A percentile compares a stretch with the other conserved stretches of the same genome.
These are phyloP conservation scores for Pyropia haitanensis DNA, from an alignment of 23 red algal species.

Conservation along the genomic window DNA sequence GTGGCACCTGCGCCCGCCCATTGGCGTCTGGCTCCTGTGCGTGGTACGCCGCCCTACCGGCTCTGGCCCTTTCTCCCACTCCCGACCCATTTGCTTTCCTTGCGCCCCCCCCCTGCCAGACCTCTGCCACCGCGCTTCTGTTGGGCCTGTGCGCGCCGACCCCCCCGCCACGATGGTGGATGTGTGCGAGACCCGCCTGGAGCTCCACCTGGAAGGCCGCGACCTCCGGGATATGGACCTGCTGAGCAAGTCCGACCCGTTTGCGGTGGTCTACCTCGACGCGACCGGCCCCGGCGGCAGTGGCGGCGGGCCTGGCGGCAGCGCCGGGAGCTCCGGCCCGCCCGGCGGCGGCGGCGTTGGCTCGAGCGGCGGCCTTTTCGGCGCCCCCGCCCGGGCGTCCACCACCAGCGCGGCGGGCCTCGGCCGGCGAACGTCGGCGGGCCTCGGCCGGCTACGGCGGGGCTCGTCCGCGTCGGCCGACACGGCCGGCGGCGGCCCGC, in stretches of 20 bases:
- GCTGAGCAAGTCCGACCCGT: conserved; percentile 53
- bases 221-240: conserved; percentile 52
- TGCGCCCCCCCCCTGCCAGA: too few species aligned
- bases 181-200: conserved; percentile 36
- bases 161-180: conserved; percentile 5
- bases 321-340: too few species aligned
- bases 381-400: background rate
- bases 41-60: too few species aligned
- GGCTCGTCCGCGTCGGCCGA: background rate
- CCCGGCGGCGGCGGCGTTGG: too few species aligned
- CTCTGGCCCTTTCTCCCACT: too few species aligned
- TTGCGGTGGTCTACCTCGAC: conserved; percentile 38
- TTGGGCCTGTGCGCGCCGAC: too few species aligned
- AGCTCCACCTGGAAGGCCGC: conserved; percentile 29
- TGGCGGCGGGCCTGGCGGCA: too few species aligned
- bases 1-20: too few species aligned
- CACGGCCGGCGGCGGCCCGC: background rate
- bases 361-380: too few species aligned
- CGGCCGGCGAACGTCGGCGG: background rate
- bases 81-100: too few species aligned
- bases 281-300: conserved; percentile 9
- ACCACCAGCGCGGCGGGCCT: background rate
- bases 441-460: background rate
- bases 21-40: too few species aligned
- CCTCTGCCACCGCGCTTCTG: too few species aligned